Base-by-base conservation (phyloP, 2,329 filamentous ascomycete genomes). In the Penicillium hordei region DNA sequence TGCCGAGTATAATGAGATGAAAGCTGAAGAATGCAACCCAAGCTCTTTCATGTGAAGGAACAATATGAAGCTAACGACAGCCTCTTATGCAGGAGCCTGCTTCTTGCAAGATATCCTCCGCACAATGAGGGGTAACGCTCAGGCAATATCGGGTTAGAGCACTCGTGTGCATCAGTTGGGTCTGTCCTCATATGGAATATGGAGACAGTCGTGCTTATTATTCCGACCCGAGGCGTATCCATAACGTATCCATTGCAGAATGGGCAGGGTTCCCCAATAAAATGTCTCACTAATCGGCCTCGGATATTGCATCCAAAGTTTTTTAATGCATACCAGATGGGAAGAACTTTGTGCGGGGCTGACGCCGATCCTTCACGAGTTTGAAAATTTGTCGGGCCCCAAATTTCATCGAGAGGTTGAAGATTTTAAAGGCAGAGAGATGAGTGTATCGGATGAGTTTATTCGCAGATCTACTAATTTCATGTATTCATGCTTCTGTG, bases 281-380 rank as follows among this genome's bases (percentile, higher is more conserved):
- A 52, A 52, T 33, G 29, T 19, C 38, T 46, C 23, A 53, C 6
- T 5, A 38, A 27, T 31, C 31, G 29, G 33, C 40, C 38, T 50
- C 46, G 45, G 53, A 43, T 17, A 27, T 31, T n/a, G 25, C 25
- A 52, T 43, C 21, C 13, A 9, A 17, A 17, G 5, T 21, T 13
- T 9, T 34, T 15, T 6, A 21, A 23, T 33, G 43, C 3, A 17
- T 40, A 38, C 45, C 40, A 43, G 9, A 12, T 25, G 5, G 36
- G n/a, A 48, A 13, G 7, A 34, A 52, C 17, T 39, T n/a, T 36
- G 29, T 52, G 55, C 43, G 49, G 55, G 55, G 55, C 34, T 42
- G 29, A 36, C 21, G 55, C 43, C 27, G 55, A 57, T 57, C 54
- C 8, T 34, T 10, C 34, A n/a, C n/a, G 23, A 23, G 29, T 25